A percentile compares a stretch with the other conserved stretches of the same genome.
These are phyloP conservation scores for Aspergillus saccharolyticus DNA, from an alignment of 495 filamentous ascomycete species.

Conservation along the genomic window DNA sequence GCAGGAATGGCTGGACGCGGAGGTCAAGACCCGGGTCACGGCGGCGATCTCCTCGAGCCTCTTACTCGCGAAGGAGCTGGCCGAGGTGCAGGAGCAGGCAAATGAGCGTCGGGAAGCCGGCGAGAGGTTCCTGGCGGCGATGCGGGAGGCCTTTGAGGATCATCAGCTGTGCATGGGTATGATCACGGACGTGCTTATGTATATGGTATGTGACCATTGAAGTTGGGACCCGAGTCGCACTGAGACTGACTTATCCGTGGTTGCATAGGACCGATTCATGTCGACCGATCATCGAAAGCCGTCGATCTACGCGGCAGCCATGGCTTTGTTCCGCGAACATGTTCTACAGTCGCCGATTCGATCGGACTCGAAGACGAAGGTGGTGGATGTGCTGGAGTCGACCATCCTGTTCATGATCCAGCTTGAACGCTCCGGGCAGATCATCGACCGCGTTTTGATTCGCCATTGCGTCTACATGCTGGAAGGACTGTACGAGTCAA, in stretches of 20 bases:
- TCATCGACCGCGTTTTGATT: conserved; percentile 78
- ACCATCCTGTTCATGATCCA: conserved; percentile 87
- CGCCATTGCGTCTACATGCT: conserved; percentile 86
- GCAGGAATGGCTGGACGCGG: conserved; percentile 65
- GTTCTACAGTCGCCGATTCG: conserved; percentile 57
- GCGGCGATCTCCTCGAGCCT: conserved; percentile 58
- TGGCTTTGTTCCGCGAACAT: conserved; percentile 81
- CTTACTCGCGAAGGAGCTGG: conserved; percentile 37
- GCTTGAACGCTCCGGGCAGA: conserved; percentile 85
- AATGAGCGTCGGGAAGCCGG: conserved; percentile 73
- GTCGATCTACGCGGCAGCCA: conserved; percentile 75
- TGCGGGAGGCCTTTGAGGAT: conserved; percentile 78
- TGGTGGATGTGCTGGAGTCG: conserved; percentile 68
- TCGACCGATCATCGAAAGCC: conserved; percentile 65
- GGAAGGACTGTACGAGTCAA: conserved; percentile 79
- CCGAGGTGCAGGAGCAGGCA: conserved; percentile 50
- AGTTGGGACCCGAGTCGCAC: no score
- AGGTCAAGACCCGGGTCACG: conserved; percentile 61
- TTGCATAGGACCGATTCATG: conserved; percentile 70
- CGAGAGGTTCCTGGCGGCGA: conserved; percentile 71
- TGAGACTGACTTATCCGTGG: conserved; percentile 6
- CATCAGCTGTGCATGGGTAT: conserved; percentile 94
- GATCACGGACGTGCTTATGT: conserved; percentile 97
- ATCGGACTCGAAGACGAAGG: conserved; percentile 37
- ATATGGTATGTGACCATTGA: conserved; percentile 59